phyloP scores from a whole-genome alignment of 176 grass and related monocot species.

The Oryza nivara region DNA sequence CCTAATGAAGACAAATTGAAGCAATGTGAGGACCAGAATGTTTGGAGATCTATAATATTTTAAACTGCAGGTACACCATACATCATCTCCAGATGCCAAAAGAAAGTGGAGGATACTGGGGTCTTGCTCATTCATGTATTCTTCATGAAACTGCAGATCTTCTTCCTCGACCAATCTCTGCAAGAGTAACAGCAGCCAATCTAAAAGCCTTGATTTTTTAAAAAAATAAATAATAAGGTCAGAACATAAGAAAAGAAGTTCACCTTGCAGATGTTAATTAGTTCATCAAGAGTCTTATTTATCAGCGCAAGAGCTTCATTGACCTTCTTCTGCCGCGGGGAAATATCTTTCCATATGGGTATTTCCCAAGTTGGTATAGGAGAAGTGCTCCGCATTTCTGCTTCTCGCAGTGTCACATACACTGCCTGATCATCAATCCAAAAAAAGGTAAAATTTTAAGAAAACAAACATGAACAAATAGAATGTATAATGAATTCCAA shows the following conservation, averaged over 20 bases:
- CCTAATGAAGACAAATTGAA: constrained; percentile 53
- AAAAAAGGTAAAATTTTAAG: constrained; percentile 22
- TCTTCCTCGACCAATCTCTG: constrained; percentile 97
- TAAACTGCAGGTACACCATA: constrained; percentile 35
- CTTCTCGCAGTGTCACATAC: constrained; percentile 77
- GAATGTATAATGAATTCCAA: not conserved
- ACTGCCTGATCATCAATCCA: constrained; percentile 66
- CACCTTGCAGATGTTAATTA: constrained; percentile 92
- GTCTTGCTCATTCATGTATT: constrained; percentile 99
- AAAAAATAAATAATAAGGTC: constrained; percentile 17
- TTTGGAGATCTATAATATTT: not conserved
- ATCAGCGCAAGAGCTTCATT: constrained; percentile 82
- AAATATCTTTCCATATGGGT: constrained; percentile 99
- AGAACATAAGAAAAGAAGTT: constrained; percentile 1
- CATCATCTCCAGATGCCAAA: constrained; percentile 96
- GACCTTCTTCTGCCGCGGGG: constrained; percentile 90
- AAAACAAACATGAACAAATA: not conserved
- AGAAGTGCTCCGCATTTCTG: constrained; percentile 91
- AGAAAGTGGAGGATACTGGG: constrained; percentile 99
- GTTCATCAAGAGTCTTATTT: constrained; percentile 80
- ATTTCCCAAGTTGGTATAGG: constrained; percentile 99
- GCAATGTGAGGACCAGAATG: constrained; percentile 20
- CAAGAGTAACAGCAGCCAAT: constrained; percentile 34
- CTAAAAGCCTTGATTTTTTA: not conserved
- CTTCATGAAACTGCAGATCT: constrained; percentile 90